Conservation (phyloP, 1,284 basidiomycete species). For the Stereum hirsutum region DNA sequence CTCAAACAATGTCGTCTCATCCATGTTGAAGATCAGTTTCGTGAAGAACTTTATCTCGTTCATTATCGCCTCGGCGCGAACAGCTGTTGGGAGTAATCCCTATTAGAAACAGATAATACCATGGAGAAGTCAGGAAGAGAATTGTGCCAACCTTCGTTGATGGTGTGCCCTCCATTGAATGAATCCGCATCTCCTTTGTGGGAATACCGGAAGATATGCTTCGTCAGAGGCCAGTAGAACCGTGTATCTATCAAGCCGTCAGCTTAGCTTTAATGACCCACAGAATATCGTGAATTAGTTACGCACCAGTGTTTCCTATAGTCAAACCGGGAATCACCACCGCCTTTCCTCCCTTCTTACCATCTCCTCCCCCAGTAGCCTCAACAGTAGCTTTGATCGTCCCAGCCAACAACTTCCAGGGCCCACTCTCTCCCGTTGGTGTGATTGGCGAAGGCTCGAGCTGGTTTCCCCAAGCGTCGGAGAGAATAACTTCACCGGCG, state of each 20-base stretch:
- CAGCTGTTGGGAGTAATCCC: constrained; percentile 11
- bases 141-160: constrained; percentile 6
- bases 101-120: constrained; percentile 2
- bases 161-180: constrained; percentile 1
- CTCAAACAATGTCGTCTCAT: constrained; percentile 10
- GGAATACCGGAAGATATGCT: constrained; percentile 45
- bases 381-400: constrained; percentile 35
- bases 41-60: constrained; percentile 18
- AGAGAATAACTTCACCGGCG: constrained; percentile 24
- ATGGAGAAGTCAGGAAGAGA: background rate
- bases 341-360: too few species aligned
- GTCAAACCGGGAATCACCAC: constrained; percentile 31
- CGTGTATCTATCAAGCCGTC: constrained; percentile 32
- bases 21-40: constrained; percentile 18
- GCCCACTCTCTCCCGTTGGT: constrained; percentile 28
- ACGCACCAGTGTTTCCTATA: constrained; percentile 10
- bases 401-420: constrained; percentile 38
- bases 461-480: constrained; percentile 30
- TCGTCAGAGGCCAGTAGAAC: constrained; percentile 40
- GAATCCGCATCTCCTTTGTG: constrained; percentile 15
- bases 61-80: constrained; percentile 13
- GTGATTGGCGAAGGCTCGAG: constrained; percentile 49
- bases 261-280: background rate
- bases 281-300: background rate
- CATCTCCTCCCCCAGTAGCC: constrained; percentile 12